A percentile compares a stretch with the other conserved stretches of the same genome.
Conservation (phyloP, 108 stramenopile species). For the Pseudonitzschia multistriata region DNA sequence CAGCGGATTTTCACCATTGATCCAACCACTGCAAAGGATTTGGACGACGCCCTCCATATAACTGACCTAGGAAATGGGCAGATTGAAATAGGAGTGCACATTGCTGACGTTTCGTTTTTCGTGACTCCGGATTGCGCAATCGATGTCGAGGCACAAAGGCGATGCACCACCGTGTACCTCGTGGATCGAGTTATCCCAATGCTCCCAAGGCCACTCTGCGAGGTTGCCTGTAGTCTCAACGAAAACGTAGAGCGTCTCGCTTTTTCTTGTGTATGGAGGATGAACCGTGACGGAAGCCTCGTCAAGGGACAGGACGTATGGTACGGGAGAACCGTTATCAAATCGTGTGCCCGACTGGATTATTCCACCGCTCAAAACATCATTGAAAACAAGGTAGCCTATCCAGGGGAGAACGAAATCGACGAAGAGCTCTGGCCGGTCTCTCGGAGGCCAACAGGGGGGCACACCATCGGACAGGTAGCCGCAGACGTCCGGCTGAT, state of each 20-base stretch:
- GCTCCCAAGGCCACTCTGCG: conserved; percentile 90
- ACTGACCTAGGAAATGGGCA: conserved; percentile 66
- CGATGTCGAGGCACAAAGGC: conserved; percentile 88
- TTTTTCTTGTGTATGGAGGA: conserved; percentile 93
- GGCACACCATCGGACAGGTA: conserved; percentile 79
- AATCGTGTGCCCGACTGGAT: conserved; percentile 92
- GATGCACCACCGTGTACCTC: conserved; percentile 95
- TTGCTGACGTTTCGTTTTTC: conserved; percentile 97
- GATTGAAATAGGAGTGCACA: conserved; percentile 94
- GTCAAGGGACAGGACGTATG: conserved; percentile 71
- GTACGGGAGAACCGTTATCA: conserved; percentile 94
- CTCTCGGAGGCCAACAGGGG: conserved; percentile 81
- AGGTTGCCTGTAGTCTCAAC: conserved; percentile 93
- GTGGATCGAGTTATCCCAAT: conserved; percentile 92
- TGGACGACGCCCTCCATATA: conserved; percentile 95
- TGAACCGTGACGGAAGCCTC: conserved; percentile 90
- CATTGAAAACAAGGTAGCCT: conserved; percentile 79
- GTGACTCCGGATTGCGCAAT: conserved; percentile 69
- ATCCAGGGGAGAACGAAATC: conserved; percentile 39
- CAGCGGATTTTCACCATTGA: conserved; percentile 92
- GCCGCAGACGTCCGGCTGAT: conserved; percentile 86
- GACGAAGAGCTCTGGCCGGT: conserved; percentile 73
- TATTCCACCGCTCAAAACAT: conserved; percentile 95
- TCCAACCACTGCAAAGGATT: conserved; percentile 93
- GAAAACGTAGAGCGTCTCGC: conserved; percentile 93